Evolutionary conservation across 371 early-diverging fungal genomes (phyloP).

Genomic region (Sporodiniella umbellata): DNA sequence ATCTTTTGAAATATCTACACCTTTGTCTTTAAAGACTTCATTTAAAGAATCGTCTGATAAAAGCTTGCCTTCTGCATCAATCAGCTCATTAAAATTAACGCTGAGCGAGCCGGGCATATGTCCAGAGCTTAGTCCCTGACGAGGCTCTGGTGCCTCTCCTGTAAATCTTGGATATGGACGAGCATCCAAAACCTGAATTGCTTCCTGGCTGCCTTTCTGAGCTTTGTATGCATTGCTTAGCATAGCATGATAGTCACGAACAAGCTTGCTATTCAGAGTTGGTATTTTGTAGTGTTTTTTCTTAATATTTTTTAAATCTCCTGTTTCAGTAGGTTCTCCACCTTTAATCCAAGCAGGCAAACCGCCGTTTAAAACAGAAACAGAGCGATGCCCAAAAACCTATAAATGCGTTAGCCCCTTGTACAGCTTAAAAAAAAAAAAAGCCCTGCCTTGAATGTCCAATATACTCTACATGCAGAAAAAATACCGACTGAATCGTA

Average conservation of each 20-base stretch:
- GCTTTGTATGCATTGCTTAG: slow-evolving; percentile 42
- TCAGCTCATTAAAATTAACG: slow-evolving; percentile 63
- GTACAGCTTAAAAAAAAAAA: not conserved
- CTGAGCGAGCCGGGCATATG: slow-evolving; percentile 83
- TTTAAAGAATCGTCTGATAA: slow-evolving; percentile 44
- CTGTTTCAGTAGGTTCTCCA: slow-evolving; percentile 35
- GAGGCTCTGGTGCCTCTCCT: slow-evolving; percentile 81
- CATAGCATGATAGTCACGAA: slow-evolving; percentile 60
- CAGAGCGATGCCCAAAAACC: slow-evolving; percentile 87
- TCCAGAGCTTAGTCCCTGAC: slow-evolving; percentile 79
- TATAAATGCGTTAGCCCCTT: slow-evolving; percentile 6
- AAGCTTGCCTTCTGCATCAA: slow-evolving; percentile 40
- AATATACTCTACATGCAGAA: slow-evolving; percentile 76
- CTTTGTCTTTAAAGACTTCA: slow-evolving; percentile 35
- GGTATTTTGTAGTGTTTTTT: slow-evolving; percentile 39
- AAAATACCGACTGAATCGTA: slow-evolving; percentile 73
- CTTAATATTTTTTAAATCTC: slow-evolving; percentile 7
- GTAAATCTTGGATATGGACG: slow-evolving; percentile 71
- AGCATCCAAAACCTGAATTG: slow-evolving; percentile 74
- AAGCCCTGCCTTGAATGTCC: slow-evolving; percentile 73
- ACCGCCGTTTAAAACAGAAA: slow-evolving; percentile 94
- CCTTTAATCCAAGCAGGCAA: slow-evolving; percentile 74
- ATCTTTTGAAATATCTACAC: slow-evolving; percentile 56
- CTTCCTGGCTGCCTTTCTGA: slow-evolving; percentile 16
- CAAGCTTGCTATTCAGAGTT: slow-evolving; percentile 37